Percentiles rank a stretch among this genome's conserved stretches.
These are phyloP conservation scores for Pichia rugopelliculosa DNA, from an alignment of 805 yeast genomes.

Conservation along the genomic window DNA sequence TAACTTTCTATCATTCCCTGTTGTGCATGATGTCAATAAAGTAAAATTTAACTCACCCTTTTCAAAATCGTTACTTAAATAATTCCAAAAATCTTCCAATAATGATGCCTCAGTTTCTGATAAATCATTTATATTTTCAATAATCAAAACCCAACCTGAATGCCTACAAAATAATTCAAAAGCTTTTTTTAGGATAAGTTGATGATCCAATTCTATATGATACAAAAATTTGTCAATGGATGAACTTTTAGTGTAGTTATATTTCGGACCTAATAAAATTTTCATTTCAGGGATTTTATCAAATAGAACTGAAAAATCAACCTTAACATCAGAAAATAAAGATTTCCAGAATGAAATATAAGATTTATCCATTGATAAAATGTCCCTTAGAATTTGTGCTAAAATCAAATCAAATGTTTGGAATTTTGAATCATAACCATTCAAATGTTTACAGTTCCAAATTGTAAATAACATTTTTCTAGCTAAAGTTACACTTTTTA, in stretches of 20 bases:
- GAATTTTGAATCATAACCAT: slow-evolving; percentile 17
- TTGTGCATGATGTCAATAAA: slow-evolving; percentile 3
- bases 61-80: slow-evolving; percentile 12
- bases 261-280: slow-evolving; percentile 36
- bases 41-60: slow-evolving; percentile 7
- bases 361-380: slow-evolving; percentile 31
- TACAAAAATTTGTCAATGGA: slow-evolving; percentile 15
- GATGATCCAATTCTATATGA: slow-evolving; percentile 33
- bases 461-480: slow-evolving; percentile 26
- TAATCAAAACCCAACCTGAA: slow-evolving; percentile 35
- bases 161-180: slow-evolving; percentile 34
- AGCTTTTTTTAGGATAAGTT: slow-evolving; percentile 36
- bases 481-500: slow-evolving; percentile 30
- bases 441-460: slow-evolving; percentile 27
- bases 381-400: slow-evolving; percentile 33
- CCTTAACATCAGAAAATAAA: slow-evolving; percentile 30
- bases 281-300: slow-evolving; percentile 39
- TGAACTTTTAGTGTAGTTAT: slow-evolving; percentile 23
- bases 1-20: background rate
- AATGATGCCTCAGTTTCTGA: slow-evolving; percentile 28
- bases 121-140: slow-evolving; percentile 43
- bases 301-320: slow-evolving; percentile 36
- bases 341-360: slow-evolving; percentile 36
- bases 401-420: slow-evolving; percentile 12
- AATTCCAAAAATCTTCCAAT: slow-evolving; percentile 25